Evolutionary conservation across 306 rosid genomes (phyloP), one percentile per base, ranked within the genome.

Genomic region (Dryas alaskensis): DNA sequence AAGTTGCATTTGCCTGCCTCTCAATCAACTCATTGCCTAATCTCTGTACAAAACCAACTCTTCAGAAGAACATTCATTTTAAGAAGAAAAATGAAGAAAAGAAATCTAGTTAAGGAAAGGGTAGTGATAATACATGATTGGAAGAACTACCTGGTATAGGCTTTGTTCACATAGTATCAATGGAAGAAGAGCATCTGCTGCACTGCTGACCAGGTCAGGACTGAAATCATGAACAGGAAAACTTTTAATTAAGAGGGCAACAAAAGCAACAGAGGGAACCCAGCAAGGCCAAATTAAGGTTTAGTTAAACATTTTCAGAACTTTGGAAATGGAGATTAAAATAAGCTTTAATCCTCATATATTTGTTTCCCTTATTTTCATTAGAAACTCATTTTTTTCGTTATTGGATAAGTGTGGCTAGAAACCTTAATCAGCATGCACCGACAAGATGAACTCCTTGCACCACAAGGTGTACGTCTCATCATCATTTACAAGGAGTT

Each of bases 141-240:
- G 37, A 31, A 66, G 51, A 67, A 67, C 55, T 78, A 93, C 98
- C 94, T 91, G 97, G 79, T 86, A 93, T 42, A 93, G 88, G 80
- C 77, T 78, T 83, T 89, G 93, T 81, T 93, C 96, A 74, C 98
- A 93, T 65, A 93, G 96, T 70, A 93, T 88, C 70, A 91, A 58
- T 0, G 97, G 97, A 79, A 93, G 87, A 71, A 93, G 97, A 45
- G 98, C 97, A 80, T 91, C 98, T n/a, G 98, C 97, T n/a, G 96
- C 98, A 75, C 85, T 82, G 70, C 98, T 80, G 79, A 86, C 82
- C 79, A 94, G 85, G 80, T 93, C 97, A 49, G 89, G 89, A 82
- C 98, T 93, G 89, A 70, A 73, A 80, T 48, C 69, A 73, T 64
- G 81, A 69, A 70, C 51, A 54, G 27, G 65, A 63, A 31, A 72